Percentiles rank a stretch among this genome's conserved stretches.
Conservation (phyloP, 2,329 filamentous ascomycete genomes). For the Davidsoniella australis region DNA sequence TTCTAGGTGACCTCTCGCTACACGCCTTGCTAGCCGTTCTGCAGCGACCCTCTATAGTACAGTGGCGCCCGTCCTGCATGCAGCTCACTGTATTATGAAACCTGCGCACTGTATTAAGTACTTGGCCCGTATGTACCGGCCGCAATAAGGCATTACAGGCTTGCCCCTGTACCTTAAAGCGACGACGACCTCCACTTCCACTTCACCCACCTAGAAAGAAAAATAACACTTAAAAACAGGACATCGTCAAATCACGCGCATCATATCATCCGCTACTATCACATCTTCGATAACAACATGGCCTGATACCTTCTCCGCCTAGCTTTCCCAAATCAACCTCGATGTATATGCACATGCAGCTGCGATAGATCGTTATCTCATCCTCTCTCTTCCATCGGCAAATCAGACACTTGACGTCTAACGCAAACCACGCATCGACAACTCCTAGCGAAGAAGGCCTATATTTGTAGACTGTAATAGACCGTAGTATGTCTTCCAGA, state of each 20-base stretch:
- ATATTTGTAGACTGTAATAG: no score
- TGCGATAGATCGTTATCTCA: no score
- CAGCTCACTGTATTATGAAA: not conserved
- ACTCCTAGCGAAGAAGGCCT: no score
- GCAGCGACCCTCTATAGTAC: no score
- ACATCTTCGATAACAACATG: not conserved
- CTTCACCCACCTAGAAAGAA: no score
- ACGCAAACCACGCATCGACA: no score
- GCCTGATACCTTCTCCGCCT: not conserved
- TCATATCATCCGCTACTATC: not conserved
- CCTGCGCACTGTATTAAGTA: not conserved
- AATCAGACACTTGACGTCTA: no score
- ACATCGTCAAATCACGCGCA: not conserved
- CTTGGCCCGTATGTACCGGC: not conserved
- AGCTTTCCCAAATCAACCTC: no score
- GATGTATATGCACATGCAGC: no score
- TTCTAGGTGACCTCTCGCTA: not conserved
- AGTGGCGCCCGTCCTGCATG: not conserved
- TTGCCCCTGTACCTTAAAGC: slow-evolving; percentile 9
- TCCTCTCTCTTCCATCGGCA: not conserved
- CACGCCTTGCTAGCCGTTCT: no score
- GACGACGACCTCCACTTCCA: slow-evolving; percentile 12
- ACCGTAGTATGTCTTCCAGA: no score
- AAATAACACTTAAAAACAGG: not conserved
- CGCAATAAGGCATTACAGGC: slow-evolving; percentile 1